These are phyloP conservation scores for Chlamydomonas eustigma DNA, from an alignment of 139 green algal species.

Conservation along the genomic window DNA sequence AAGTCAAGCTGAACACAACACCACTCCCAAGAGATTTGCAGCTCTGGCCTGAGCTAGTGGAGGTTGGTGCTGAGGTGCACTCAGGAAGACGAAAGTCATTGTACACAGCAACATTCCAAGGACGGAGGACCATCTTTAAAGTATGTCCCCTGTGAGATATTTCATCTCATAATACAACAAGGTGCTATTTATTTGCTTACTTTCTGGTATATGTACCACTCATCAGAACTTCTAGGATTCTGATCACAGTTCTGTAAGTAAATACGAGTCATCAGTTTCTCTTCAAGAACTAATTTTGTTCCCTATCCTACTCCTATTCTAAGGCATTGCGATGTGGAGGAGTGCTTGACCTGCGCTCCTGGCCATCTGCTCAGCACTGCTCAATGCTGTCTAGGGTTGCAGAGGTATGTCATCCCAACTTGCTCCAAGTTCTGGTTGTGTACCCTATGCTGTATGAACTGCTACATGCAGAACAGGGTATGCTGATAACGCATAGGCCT, in stretches of 20 bases:
- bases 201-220: no score
- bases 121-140: neutral
- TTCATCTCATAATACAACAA: no score
- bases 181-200: no score
- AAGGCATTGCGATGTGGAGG: neutral
- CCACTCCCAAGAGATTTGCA: neutral
- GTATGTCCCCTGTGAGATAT: no score
- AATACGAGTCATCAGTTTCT: no score
- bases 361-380: neutral
- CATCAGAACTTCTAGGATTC: no score
- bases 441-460: neutral
- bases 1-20: no score
- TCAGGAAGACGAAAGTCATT: neutral
- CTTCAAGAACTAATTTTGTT: no score
- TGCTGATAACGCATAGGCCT: neutral
- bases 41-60: neutral
- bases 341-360: neutral
- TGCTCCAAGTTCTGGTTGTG: neutral
- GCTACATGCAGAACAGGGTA: neutral
- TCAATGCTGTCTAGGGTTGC: neutral
- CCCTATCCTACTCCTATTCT: neutral
- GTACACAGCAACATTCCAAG: neutral
- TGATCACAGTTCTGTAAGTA: no score
- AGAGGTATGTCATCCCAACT: neutral
- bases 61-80: neutral